Conservation (phyloP, 2,329 filamentous ascomycete species). For the Berkeleyomyces basicola region DNA sequence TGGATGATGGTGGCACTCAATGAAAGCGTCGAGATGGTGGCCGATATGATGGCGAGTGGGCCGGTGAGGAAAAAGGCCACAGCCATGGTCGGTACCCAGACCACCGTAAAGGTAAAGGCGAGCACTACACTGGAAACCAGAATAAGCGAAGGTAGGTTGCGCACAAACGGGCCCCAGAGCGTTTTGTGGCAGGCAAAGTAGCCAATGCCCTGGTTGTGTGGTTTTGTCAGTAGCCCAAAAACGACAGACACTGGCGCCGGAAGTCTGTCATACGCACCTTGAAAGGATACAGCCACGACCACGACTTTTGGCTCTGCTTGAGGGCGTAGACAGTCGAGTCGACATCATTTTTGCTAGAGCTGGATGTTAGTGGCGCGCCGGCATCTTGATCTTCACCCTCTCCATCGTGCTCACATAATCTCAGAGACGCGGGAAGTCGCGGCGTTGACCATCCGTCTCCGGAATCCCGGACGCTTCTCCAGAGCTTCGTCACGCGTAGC, state of each 20-base stretch:
- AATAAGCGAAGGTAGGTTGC: constrained; percentile 42
- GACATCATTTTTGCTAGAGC: constrained; percentile 7
- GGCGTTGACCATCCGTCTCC: constrained; percentile 29
- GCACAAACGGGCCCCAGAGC: constrained; percentile 42
- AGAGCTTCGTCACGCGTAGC: background rate
- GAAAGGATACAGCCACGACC: constrained; percentile 53
- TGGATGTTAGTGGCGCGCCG: background rate
- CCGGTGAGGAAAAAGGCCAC: constrained; percentile 74
- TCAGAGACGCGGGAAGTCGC: background rate
- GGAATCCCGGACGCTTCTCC: constrained; percentile 29
- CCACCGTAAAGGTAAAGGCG: constrained; percentile 68
- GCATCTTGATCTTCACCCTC: background rate
- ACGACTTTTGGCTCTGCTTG: background rate
- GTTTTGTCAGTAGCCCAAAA: background rate
- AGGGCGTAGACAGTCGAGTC: background rate
- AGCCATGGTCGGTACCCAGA: constrained; percentile 72
- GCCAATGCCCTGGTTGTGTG: constrained; percentile 33
- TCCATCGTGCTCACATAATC: constrained; percentile 4
- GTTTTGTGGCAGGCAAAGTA: constrained; percentile 40
- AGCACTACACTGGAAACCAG: constrained; percentile 57
- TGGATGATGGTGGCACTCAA: constrained; percentile 44
- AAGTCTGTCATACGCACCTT: constrained; percentile 28
- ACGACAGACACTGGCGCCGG: no score
- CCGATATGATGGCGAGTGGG: constrained; percentile 58
- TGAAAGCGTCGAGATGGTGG: constrained; percentile 48